A percentile compares a stretch with the other conserved stretches of the same genome.
phyloP scores from a whole-genome alignment of 2,329 filamentous ascomycete species.

The Hysterium pulicare region DNA sequence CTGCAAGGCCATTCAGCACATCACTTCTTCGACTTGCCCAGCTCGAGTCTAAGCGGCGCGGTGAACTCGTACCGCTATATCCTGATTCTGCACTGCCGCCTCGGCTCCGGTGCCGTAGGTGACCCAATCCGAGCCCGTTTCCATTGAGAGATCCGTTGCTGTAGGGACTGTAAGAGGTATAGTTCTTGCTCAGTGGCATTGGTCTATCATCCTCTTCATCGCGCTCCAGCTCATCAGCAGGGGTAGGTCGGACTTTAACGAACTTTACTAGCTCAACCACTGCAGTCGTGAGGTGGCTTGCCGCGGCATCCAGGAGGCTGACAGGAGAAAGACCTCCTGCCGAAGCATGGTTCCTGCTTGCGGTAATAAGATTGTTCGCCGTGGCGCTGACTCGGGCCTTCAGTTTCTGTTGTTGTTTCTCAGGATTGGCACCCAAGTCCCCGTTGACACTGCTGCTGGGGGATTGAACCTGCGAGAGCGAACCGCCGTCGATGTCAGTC shows the following conservation, averaged over 20 bases:
- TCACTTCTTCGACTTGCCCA: slow-evolving; percentile 23
- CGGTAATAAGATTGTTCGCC: slow-evolving; percentile 92
- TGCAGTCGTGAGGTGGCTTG: slow-evolving; percentile 81
- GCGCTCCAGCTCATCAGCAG: slow-evolving; percentile 71
- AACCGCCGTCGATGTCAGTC: slow-evolving; percentile 65
- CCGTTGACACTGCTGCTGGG: slow-evolving; percentile 35
- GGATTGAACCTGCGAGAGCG: slow-evolving; percentile 38
- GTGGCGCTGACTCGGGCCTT: slow-evolving; percentile 85
- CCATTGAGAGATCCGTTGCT: slow-evolving; percentile 19
- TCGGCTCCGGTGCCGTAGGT: slow-evolving; percentile 28
- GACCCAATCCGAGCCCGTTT: slow-evolving; percentile 11
- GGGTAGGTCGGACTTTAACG: slow-evolving; percentile 79
- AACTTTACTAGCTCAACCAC: slow-evolving; percentile 80
- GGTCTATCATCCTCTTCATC: slow-evolving; percentile 59
- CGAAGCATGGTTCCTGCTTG: slow-evolving; percentile 83
- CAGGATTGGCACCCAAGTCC: slow-evolving; percentile 23
- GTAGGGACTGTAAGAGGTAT: slow-evolving; percentile 17
- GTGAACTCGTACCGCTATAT: slow-evolving; percentile 32
- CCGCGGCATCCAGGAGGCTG: slow-evolving; percentile 89
- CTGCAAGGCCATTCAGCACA: slow-evolving; percentile 21
- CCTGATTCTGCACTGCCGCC: slow-evolving; percentile 35
- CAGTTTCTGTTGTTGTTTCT: slow-evolving; percentile 62
- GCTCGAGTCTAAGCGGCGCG: slow-evolving; percentile 8
- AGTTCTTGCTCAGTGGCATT: slow-evolving; percentile 31
- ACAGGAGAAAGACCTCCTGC: slow-evolving; percentile 84